Evolutionary conservation across 1,284 basidiomycete species (phyloP), one percentile per base, ranked within the genome.

Genomic region (Marasmius oreades): DNA sequence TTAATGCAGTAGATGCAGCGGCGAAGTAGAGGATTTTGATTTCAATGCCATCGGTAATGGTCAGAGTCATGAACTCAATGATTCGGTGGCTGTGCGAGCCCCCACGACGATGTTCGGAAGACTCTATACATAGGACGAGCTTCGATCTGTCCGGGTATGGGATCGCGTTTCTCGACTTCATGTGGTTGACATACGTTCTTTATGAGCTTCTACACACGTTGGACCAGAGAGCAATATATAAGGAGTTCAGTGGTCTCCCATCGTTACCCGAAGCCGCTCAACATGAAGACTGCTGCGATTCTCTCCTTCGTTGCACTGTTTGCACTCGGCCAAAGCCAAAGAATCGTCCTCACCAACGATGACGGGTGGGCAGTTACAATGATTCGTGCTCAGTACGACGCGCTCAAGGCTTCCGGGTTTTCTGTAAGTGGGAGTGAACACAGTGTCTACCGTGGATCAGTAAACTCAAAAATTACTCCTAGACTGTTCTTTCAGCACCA

Each of bases 11-110:
- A 12, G 85, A 87, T 5, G 90, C 88, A 44, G 84, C 86, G 10
- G 90, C 89, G 67, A 92, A 93, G 70, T 90, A 91, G 57, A 92
- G 83, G 16, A 92, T 77, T n/a, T 77, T 86, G 63, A 90, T 81
- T 45, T 66, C 60, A 3, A 64, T 7, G 2, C n/a, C n/a, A 16
- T n/a, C 39, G 7, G 39, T 7, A 8, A 42, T 42, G 39, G 16
- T 18, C 36, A 16, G n/a, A 20, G 16, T 16, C 2, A 42, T 39
- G 14, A 39, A 39, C n/a, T n/a, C n/a, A 20, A 16, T 14, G 5
- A 20, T 16, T 14, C 5, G 39, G 39, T 42, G 39, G 39, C 39
- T 42, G 39, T 42, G 39, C 14, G 14, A 42, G 11, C 28, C n/a
- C n/a, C n/a, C n/a, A n/a, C n/a, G n/a, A n/a, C n/a, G n/a, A n/a